Evolutionary conservation across 148 eudicot species (phyloP).

Genomic region (Cornus suecica): DNA sequence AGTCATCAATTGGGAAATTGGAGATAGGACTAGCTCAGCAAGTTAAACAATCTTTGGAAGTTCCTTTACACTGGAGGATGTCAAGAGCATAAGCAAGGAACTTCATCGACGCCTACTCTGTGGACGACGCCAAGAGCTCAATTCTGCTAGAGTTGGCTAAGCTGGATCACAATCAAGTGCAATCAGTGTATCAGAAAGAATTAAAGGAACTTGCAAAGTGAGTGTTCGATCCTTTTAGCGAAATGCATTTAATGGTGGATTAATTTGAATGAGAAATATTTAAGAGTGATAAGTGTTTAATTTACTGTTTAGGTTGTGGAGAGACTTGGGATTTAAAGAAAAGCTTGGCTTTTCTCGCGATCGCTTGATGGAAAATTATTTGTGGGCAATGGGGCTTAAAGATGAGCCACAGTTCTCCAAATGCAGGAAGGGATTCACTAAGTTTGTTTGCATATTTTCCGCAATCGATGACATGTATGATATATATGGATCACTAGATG

Average conservation of each 20-base stretch:
- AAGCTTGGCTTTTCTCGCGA: slow-evolving; percentile 10
- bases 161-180: slow-evolving; percentile 20
- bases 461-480: slow-evolving; percentile 18
- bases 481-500: slow-evolving; percentile 13
- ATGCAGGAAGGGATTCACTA: slow-evolving; percentile 11
- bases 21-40: neutral
- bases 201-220: slow-evolving; percentile 6
- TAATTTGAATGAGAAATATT: too few species aligned
- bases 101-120: neutral
- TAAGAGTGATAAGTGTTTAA: neutral
- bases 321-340: slow-evolving; percentile 8
- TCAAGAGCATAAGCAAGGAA: slow-evolving; percentile 4
- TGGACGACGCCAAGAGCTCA: neutral
- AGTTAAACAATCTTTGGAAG: slow-evolving; percentile 7
- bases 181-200: slow-evolving; percentile 11
- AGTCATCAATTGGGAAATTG: neutral
- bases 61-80: slow-evolving; percentile 16
- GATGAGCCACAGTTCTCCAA: slow-evolving; percentile 14
- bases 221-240: neutral
- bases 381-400: slow-evolving; percentile 10
- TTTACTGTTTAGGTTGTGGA: slow-evolving; percentile 14
- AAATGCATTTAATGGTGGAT: too few species aligned
- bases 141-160: slow-evolving; percentile 1
- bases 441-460: slow-evolving; percentile 9
- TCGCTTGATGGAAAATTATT: slow-evolving; percentile 19